These are phyloP conservation scores for Elongisporangium anandrum DNA, from an alignment of 352 stramenopile species.

Conservation along the genomic window DNA sequence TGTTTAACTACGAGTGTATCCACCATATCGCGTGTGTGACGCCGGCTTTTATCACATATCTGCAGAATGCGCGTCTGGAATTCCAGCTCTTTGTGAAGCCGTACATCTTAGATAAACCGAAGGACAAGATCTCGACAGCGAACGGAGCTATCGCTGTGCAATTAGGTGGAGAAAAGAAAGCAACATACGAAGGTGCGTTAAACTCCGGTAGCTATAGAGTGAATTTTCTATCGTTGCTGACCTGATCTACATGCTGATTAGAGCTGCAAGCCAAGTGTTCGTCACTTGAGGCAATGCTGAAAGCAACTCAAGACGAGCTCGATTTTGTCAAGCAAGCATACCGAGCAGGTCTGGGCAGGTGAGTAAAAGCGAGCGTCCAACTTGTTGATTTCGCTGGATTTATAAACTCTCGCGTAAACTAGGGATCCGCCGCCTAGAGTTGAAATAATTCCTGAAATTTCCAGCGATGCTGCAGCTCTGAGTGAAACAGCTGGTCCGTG, in stretches of 20 bases:
- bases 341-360: slow-evolving; percentile 45
- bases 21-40: slow-evolving; percentile 87
- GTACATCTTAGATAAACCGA: slow-evolving; percentile 81
- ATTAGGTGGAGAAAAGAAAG: slow-evolving; percentile 40
- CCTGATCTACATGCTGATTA: too few relatives aligned
- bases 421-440: slow-evolving; percentile 34
- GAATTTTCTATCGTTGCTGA: slow-evolving; percentile 1
- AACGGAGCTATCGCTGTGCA: slow-evolving; percentile 70
- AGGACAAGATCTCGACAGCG: slow-evolving; percentile 74
- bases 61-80: slow-evolving; percentile 75
- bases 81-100: slow-evolving; percentile 89
- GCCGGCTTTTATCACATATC: slow-evolving; percentile 84
- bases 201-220: background rate
- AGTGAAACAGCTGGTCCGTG: slow-evolving; percentile 16
- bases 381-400: background rate
- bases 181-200: slow-evolving; percentile 26
- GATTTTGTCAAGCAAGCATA: slow-evolving; percentile 52
- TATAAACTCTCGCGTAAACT: background rate
- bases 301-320: slow-evolving; percentile 32
- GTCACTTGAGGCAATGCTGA: slow-evolving; percentile 39
- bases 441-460: slow-evolving; percentile 1
- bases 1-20: slow-evolving; percentile 88
- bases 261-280: slow-evolving; percentile 54
- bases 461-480: slow-evolving; percentile 4
- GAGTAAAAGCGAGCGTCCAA: background rate